Conservation (phyloP, 352 stramenopile species). For the Phytophthora niederhauseri region DNA sequence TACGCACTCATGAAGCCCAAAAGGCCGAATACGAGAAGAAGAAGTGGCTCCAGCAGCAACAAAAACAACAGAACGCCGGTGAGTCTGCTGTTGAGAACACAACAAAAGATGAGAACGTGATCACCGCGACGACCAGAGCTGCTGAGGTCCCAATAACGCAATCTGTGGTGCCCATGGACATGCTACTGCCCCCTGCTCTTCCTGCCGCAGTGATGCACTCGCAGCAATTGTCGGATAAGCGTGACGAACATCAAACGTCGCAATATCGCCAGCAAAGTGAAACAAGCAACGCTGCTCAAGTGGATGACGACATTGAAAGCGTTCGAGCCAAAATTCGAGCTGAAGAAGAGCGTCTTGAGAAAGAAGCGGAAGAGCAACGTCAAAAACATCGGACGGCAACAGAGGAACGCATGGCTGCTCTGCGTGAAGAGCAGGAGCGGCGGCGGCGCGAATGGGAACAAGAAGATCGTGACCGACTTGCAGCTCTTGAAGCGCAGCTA, state of each 20-base stretch:
- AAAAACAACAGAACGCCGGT: conserved; percentile 14
- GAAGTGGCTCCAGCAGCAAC: conserved; percentile 25
- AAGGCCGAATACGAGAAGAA: conserved; percentile 47
- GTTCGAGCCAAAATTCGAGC: conserved; percentile 46
- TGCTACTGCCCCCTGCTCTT: conserved; percentile 22
- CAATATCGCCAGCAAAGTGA: not conserved
- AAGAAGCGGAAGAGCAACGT: conserved; percentile 51
- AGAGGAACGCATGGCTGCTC: conserved; percentile 58
- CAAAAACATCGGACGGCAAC: conserved; percentile 52
- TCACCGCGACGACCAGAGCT: not conserved
- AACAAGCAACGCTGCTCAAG: not conserved
- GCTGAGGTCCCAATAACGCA: conserved; percentile 14
- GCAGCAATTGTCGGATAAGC: conserved; percentile 2
- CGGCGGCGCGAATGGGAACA: conserved; percentile 73
- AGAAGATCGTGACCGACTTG: conserved; percentile 57
- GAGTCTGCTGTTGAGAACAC: conserved; percentile 2
- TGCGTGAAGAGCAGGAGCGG: conserved; percentile 70
- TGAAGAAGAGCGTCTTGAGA: conserved; percentile 47
- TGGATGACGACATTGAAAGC: conserved; percentile 40
- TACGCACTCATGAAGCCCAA: conserved; percentile 46
- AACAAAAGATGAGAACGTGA: not conserved
- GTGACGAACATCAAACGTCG: conserved; percentile 6
- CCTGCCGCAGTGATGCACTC: conserved; percentile 14
- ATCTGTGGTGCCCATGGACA: conserved; percentile 19
- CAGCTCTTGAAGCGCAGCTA: conserved; percentile 53